Evolutionary conservation across 164 flowering plant genomes (phyloP).

Genomic region (Taxillus chinensis): DNA sequence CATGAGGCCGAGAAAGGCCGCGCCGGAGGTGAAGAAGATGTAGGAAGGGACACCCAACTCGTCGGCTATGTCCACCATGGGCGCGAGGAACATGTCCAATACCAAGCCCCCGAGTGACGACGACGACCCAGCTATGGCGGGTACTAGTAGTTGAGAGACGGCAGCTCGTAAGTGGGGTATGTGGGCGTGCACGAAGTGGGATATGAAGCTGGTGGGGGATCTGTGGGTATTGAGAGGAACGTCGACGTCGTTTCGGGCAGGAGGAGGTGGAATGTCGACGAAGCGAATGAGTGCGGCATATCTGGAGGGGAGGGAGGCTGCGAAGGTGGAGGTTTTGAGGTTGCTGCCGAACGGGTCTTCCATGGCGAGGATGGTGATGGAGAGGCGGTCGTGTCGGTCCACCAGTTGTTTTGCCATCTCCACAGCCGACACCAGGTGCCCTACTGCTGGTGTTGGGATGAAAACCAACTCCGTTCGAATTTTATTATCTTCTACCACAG

Average conservation of each 20-base stretch:
- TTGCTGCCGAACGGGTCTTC: not conserved
- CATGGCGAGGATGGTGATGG: constrained; percentile 13
- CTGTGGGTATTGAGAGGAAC: too few species aligned
- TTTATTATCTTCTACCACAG: constrained; percentile 1
- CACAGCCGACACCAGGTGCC: constrained; percentile 12
- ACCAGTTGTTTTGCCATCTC: constrained; percentile 11
- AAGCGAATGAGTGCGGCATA: constrained; percentile 3
- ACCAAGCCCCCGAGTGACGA: constrained; percentile 7
- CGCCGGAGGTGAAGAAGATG: too few species aligned
- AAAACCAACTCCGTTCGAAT: constrained; percentile 8
- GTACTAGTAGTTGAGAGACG: not conserved
- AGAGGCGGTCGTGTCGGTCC: not conserved
- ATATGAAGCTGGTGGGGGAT: not conserved
- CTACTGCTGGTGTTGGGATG: constrained; percentile 12
- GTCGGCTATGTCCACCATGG: too few species aligned
- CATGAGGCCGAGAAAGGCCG: too few species aligned
- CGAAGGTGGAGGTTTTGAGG: not conserved
- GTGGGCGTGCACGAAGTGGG: not conserved
- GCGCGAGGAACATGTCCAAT: constrained; percentile 5
- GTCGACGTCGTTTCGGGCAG: not conserved
- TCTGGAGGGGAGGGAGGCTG: not conserved
- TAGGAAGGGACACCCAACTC: too few species aligned
- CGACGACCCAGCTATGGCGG: not conserved
- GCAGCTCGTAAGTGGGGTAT: not conserved
- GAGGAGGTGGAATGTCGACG: not conserved